A percentile compares a stretch with the other conserved stretches of the same genome.
phyloP scores from a whole-genome alignment of 2,329 filamentous ascomycete genomes.

The Gnomoniopsis smithogilvyi region DNA sequence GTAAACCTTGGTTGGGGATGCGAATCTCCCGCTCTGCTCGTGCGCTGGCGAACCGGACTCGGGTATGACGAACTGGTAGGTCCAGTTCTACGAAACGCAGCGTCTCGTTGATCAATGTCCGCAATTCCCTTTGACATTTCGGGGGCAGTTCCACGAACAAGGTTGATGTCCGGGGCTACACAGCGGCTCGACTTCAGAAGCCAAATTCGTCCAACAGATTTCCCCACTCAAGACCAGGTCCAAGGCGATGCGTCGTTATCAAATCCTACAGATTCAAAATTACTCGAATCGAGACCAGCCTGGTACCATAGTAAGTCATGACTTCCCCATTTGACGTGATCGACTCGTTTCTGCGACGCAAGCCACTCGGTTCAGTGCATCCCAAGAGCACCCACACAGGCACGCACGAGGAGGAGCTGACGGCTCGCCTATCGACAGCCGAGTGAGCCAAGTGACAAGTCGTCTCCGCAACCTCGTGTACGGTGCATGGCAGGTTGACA shows the following conservation, averaged over 20 bases:
- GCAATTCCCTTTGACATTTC: background rate
- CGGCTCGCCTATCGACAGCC: background rate
- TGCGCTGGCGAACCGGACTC: background rate
- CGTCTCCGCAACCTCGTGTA: background rate
- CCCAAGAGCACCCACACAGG: background rate
- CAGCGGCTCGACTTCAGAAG: too few species aligned
- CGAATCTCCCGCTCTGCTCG: slow-evolving; percentile 3
- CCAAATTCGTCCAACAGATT: too few species aligned
- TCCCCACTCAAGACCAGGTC: background rate
- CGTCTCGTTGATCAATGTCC: background rate
- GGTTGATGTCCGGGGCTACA: too few species aligned
- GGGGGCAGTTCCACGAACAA: background rate
- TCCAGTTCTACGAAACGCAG: background rate
- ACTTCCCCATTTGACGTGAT: background rate
- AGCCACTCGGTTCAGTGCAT: background rate
- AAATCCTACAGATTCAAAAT: background rate
- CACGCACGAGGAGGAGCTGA: background rate
- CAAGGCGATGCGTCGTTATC: background rate
- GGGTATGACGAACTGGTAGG: background rate
- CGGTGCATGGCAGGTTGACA: background rate
- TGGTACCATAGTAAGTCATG: background rate
- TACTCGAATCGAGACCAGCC: background rate
- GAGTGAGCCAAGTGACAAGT: background rate
- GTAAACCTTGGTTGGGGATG: background rate
- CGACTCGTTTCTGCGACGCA: slow-evolving; percentile 9